A percentile compares a stretch with the other conserved stretches of the same genome.
These are phyloP conservation scores for Pleoardoris graminearum DNA, from an alignment of 2,329 filamentous ascomycete genomes.

Conservation along the genomic window DNA sequence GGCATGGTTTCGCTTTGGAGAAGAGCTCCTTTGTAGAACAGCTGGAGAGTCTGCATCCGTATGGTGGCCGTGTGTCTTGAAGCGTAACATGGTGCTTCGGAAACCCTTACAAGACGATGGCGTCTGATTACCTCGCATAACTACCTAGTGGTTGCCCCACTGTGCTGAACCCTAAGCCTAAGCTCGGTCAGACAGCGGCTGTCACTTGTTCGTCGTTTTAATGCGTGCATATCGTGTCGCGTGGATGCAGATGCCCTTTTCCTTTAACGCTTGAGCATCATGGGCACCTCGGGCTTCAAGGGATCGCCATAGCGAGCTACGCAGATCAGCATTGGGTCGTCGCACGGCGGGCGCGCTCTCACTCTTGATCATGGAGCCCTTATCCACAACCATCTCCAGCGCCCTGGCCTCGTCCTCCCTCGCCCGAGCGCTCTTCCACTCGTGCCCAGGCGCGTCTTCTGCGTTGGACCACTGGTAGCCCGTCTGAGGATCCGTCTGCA, in stretches of 20 bases:
- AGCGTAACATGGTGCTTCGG: too few relatives aligned
- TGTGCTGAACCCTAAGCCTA: too few relatives aligned
- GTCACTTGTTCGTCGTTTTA: neutral
- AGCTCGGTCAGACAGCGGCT: too few relatives aligned
- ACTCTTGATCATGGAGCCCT: slow-evolving; percentile 40
- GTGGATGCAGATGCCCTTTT: neutral
- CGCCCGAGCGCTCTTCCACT: slow-evolving; percentile 44
- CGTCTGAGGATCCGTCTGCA: slow-evolving; percentile 31
- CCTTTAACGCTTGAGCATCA: slow-evolving; percentile 35
- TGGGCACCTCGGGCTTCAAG: slow-evolving; percentile 33
- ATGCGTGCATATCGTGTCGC: neutral
- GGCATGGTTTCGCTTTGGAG: neutral
- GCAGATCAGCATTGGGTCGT: slow-evolving; percentile 15
- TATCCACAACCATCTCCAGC: slow-evolving; percentile 41
- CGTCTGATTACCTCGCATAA: neutral
- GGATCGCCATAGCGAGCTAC: slow-evolving; percentile 43
- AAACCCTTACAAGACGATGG: neutral
- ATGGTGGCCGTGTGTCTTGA: neutral
- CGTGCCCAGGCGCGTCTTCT: slow-evolving; percentile 44
- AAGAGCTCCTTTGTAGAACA: neutral
- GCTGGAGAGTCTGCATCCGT: neutral
- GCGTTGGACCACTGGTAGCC: slow-evolving; percentile 44
- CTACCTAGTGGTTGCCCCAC: too few relatives aligned
- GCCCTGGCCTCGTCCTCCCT: slow-evolving; percentile 43
- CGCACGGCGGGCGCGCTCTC: slow-evolving; percentile 1